phyloP scores from a whole-genome alignment of 257 asterid species.

The Rauvolfia tetraphylla region DNA sequence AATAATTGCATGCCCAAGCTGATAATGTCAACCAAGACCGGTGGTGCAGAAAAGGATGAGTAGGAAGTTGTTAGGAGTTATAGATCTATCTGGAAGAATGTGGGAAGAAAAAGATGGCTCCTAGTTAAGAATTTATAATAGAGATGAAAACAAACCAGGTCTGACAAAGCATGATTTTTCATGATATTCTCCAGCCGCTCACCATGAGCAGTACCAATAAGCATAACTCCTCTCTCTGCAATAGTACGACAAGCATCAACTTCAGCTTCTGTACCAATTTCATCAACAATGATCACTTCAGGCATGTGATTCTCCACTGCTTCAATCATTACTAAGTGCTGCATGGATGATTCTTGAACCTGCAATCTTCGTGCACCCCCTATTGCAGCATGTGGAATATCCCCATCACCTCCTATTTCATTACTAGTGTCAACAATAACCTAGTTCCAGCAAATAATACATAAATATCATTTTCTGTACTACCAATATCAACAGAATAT shows the following conservation, averaged over 20 bases:
- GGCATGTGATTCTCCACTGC: constrained; percentile 94
- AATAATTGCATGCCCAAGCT: not conserved
- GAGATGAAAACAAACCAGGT: constrained; percentile 50
- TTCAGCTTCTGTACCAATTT: constrained; percentile 74
- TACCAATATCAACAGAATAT: not conserved
- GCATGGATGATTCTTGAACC: constrained; percentile 65
- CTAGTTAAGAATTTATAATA: constrained; percentile 2
- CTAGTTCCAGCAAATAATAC: constrained; percentile 26
- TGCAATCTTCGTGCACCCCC: constrained; percentile 79
- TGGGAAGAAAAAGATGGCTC: not conserved
- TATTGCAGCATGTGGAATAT: constrained; percentile 74
- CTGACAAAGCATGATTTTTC: constrained; percentile 56
- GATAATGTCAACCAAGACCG: not conserved
- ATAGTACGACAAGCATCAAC: constrained; percentile 75
- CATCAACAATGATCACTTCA: constrained; percentile 76
- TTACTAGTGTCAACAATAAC: constrained; percentile 78
- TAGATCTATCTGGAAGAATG: not conserved
- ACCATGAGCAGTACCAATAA: constrained; percentile 84
- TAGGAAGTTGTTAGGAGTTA: not conserved
- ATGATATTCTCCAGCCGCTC: constrained; percentile 58
- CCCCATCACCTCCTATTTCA: constrained; percentile 85
- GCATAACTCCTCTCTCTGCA: constrained; percentile 87
- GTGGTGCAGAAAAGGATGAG: not conserved
- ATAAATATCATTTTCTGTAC: not conserved
- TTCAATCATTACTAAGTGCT: constrained; percentile 73